Percentiles rank a stretch among this genome's conserved stretches.
Evolutionary conservation across 495 filamentous ascomycete genomes (phyloP).

Genomic region (Patellaria atrata): DNA sequence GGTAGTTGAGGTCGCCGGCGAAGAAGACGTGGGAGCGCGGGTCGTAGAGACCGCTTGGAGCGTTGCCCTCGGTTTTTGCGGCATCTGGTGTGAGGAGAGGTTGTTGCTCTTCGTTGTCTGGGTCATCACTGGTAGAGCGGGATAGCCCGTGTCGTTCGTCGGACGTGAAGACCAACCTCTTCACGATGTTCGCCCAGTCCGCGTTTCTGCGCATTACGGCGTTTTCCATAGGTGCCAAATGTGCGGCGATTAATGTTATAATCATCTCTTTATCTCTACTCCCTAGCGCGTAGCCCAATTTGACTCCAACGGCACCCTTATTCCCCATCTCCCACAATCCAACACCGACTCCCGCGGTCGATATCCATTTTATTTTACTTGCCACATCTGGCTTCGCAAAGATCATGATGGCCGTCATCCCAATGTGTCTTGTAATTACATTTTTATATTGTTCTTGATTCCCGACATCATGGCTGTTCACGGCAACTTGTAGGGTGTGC

Average conservation of each 20-base stretch:
- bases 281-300: constrained; percentile 40
- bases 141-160: too few relatives aligned
- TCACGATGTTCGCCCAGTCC: constrained; percentile 74
- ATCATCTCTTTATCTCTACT: constrained; percentile 33
- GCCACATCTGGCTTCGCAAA: constrained; percentile 49
- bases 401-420: constrained; percentile 79
- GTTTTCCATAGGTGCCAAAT: constrained; percentile 75
- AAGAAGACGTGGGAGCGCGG: constrained; percentile 68
- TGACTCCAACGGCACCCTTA: constrained; percentile 77
- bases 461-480: constrained; percentile 20
- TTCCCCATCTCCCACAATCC: constrained; percentile 82
- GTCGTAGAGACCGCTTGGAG: constrained; percentile 45
- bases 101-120: constrained; percentile 27
- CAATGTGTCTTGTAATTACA: constrained; percentile 51
- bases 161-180: constrained; percentile 57
- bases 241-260: constrained; percentile 75
- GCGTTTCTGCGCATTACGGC: constrained; percentile 54
- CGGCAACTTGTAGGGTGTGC: constrained; percentile 55
- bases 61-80: constrained; percentile 3
- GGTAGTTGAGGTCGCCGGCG: constrained; percentile 89
- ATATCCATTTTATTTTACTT: constrained; percentile 40
- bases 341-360: constrained; percentile 63
- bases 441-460: constrained; percentile 30
- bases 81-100: constrained; percentile 28
- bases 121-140: neutral